Conservation (phyloP, 1,284 basidiomycete genomes). For the Pyrrhoderma lamaoense region DNA sequence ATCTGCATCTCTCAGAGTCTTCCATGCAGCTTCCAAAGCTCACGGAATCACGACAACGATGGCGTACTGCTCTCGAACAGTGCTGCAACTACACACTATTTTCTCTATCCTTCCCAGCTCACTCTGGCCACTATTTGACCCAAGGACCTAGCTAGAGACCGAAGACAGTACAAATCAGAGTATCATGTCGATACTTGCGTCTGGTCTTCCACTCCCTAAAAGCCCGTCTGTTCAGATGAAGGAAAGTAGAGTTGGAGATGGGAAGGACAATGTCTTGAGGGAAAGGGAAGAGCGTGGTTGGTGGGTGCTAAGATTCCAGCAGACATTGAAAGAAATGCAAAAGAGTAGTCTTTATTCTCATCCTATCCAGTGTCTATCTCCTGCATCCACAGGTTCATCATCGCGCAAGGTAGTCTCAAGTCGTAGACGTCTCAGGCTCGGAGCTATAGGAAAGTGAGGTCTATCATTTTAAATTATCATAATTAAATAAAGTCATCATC, state of each 20-base stretch:
- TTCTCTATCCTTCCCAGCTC: conserved; percentile 41
- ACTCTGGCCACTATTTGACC: conserved; percentile 28
- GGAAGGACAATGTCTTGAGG: conserved; percentile 28
- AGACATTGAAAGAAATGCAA: conserved; percentile 52
- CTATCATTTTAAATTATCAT: background rate
- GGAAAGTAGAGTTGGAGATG: conserved; percentile 23
- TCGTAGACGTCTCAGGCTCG: conserved; percentile 9
- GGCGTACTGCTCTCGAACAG: conserved; percentile 44
- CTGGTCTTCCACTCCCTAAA: conserved; percentile 59
- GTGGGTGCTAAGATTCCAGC: conserved; percentile 70
- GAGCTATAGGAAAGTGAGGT: conserved; percentile 2
- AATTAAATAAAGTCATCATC: too few relatives aligned
- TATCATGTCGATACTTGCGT: conserved; percentile 45
- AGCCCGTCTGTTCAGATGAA: conserved; percentile 54
- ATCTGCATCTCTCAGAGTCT: conserved; percentile 12
- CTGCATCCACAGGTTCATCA: background rate
- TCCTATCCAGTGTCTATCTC: background rate
- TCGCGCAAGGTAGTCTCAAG: conserved; percentile 10
- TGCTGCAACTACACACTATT: conserved; percentile 47
- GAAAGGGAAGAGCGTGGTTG: conserved; percentile 72
- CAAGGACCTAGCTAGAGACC: conserved; percentile 28
- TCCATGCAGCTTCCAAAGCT: conserved; percentile 3
- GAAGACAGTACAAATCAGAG: conserved; percentile 35
- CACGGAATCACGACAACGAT: conserved; percentile 25
- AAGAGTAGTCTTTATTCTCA: conserved; percentile 20